These are phyloP conservation scores for Metschnikowia koreensis DNA, from an alignment of 805 yeast species.

Conservation along the genomic window DNA sequence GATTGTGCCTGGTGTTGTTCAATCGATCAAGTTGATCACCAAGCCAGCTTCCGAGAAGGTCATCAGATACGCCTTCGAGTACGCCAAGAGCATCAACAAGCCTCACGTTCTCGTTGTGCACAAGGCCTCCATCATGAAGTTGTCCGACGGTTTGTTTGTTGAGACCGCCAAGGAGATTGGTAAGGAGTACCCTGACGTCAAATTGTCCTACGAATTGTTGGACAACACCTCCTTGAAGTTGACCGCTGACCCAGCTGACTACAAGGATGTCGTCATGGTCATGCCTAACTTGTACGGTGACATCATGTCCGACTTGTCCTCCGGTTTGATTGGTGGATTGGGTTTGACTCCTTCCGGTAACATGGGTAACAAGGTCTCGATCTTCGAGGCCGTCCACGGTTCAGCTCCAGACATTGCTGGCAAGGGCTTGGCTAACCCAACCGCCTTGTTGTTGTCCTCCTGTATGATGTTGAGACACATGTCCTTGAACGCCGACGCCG, in stretches of 20 bases:
- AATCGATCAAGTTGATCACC: conserved; percentile 95
- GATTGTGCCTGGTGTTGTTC: conserved; percentile 97
- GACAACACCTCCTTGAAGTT: conserved; percentile 93
- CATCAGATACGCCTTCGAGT: conserved; percentile 94
- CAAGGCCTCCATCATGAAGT: conserved; percentile 98
- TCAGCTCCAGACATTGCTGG: conserved; percentile 99
- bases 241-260: conserved; percentile 84
- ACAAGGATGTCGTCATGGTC: conserved; percentile 88
- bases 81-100: conserved; percentile 85
- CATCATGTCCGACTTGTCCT: conserved; percentile 95
- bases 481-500: conserved; percentile 82
- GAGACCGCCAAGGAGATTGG: conserved; percentile 86
- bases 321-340: conserved; percentile 97
- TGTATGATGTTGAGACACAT: conserved; percentile 99
- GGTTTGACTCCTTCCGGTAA: conserved; percentile 99
- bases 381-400: conserved; percentile 99
- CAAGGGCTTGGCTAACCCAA: conserved; percentile 98
- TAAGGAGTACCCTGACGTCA: conserved; percentile 88
- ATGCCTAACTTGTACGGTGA: conserved; percentile 99
- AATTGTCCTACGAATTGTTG: conserved; percentile 79
- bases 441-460: conserved; percentile 91
- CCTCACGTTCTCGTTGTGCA: conserved; percentile 91
- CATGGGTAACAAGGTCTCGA: conserved; percentile 97
- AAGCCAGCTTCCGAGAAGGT: conserved; percentile 95
- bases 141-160: conserved; percentile 95